A percentile compares a stretch with the other conserved stretches of the same genome.
These are phyloP conservation scores for Sporothrix brunneoviolacea DNA, from an alignment of 2,329 filamentous ascomycete species.

Conservation along the genomic window DNA sequence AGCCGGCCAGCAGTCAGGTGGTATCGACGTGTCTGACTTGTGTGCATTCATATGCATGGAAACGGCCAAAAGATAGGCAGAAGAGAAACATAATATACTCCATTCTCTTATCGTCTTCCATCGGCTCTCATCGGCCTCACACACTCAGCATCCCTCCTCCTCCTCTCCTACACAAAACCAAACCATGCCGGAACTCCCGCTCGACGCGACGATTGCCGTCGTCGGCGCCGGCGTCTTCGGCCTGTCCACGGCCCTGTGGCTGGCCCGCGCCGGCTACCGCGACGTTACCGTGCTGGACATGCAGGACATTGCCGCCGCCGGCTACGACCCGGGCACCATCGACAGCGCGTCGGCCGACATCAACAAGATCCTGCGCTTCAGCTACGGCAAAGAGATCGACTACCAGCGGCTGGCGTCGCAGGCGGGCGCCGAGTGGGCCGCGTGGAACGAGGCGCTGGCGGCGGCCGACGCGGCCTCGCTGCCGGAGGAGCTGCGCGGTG, in stretches of 20 bases:
- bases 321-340: constrained; percentile 32
- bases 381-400: constrained; percentile 36
- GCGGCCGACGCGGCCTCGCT: constrained; percentile 1
- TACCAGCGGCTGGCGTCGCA: constrained; percentile 41
- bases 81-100: too few relatives aligned
- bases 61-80: too few relatives aligned
- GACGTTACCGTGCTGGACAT: constrained; percentile 42
- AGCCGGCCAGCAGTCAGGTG: too few relatives aligned
- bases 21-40: too few relatives aligned
- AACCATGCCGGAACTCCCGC: too few relatives aligned
- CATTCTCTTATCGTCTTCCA: too few relatives aligned
- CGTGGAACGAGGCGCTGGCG: constrained; percentile 38
- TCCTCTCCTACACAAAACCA: too few relatives aligned
- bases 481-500: background rate
- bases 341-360: constrained; percentile 39
- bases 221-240: constrained; percentile 15
- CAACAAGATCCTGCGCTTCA: constrained; percentile 38
- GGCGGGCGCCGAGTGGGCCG: constrained; percentile 34
- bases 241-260: constrained; percentile 36
- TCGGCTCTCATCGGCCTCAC: too few relatives aligned
- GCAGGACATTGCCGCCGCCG: too few relatives aligned
- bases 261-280: constrained; percentile 37
- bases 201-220: too few relatives aligned
- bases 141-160: too few relatives aligned
- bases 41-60: too few relatives aligned